A percentile compares a stretch with the other conserved stretches of the same genome.
phyloP scores from a whole-genome alignment of 257 asterid species.

The Cinchona pubescens region DNA sequence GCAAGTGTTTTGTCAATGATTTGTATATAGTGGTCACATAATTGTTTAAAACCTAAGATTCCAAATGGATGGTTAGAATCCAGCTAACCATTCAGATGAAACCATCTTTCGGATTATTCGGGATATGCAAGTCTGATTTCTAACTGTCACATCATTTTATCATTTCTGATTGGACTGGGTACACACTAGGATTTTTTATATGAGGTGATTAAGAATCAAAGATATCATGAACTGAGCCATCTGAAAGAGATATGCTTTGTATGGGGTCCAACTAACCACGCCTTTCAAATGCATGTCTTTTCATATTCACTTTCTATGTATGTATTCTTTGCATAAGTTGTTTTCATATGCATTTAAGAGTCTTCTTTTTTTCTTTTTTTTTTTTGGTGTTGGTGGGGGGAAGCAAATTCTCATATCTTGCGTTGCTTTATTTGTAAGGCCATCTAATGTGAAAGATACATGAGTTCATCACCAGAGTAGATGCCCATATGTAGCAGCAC shows the following conservation, averaged over 20 bases:
- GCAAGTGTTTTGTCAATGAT: background rate
- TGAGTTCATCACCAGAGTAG: background rate
- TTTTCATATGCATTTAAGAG: background rate
- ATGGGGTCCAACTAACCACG: background rate
- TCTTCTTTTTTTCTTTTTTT: no score
- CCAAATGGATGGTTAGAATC: background rate
- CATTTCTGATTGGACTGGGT: background rate
- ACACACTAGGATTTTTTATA: background rate
- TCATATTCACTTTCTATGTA: background rate
- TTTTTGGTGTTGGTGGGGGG: no score
- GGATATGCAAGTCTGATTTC: background rate
- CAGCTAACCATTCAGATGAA: background rate
- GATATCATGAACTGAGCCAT: background rate
- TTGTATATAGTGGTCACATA: background rate
- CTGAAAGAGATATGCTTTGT: background rate
- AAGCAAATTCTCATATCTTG: background rate
- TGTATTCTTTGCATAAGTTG: background rate
- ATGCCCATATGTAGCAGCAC: background rate
- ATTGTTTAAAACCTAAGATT: background rate
- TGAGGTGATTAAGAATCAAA: background rate
- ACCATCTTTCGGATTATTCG: no score
- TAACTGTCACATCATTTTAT: background rate
- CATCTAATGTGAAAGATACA: background rate
- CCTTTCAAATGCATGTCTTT: background rate
- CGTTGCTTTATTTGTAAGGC: background rate